These are phyloP conservation scores for Chlamydomonas schloesseri DNA, from an alignment of 139 green algal species.

Conservation along the genomic window DNA sequence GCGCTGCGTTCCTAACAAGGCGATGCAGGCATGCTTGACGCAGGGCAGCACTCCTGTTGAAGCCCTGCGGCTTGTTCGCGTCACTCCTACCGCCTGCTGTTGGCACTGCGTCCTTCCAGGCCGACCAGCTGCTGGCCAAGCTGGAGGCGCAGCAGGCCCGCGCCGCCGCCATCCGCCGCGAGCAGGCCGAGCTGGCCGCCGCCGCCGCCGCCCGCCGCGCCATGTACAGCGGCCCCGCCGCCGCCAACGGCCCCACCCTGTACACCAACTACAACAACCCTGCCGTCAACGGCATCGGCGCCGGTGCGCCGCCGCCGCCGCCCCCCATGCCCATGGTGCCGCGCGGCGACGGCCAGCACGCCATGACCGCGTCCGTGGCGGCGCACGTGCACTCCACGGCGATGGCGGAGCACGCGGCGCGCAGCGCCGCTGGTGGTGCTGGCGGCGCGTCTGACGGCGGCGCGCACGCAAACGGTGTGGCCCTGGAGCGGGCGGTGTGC, in stretches of 20 bases:
- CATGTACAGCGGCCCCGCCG: background rate
- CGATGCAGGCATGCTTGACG: too few relatives aligned
- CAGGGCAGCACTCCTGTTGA: too few relatives aligned
- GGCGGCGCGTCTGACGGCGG: background rate
- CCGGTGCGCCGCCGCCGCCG: too few relatives aligned
- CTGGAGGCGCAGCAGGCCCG: background rate
- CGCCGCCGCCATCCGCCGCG: background rate
- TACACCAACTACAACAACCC: constrained; percentile 1
- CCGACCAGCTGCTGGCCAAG: background rate
- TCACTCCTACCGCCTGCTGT: too few relatives aligned
- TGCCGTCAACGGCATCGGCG: background rate
- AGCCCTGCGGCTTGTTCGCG: too few relatives aligned
- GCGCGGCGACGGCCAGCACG: too few relatives aligned
- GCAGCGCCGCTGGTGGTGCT: background rate
- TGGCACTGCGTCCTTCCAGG: background rate
- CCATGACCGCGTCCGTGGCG: too few relatives aligned
- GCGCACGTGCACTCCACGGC: too few relatives aligned
- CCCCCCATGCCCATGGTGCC: too few relatives aligned
- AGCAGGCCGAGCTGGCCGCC: constrained; percentile 15
- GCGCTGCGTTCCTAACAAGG: too few relatives aligned
- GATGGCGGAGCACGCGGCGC: background rate
- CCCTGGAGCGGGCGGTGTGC: constrained; percentile 41
- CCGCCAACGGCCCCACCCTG: background rate
- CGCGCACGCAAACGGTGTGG: background rate
- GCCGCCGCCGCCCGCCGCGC: background rate